A percentile compares a stretch with the other conserved stretches of the same genome.
Conservation (phyloP, 2,329 filamentous ascomycete genomes). For the Alternaria alternata region DNA sequence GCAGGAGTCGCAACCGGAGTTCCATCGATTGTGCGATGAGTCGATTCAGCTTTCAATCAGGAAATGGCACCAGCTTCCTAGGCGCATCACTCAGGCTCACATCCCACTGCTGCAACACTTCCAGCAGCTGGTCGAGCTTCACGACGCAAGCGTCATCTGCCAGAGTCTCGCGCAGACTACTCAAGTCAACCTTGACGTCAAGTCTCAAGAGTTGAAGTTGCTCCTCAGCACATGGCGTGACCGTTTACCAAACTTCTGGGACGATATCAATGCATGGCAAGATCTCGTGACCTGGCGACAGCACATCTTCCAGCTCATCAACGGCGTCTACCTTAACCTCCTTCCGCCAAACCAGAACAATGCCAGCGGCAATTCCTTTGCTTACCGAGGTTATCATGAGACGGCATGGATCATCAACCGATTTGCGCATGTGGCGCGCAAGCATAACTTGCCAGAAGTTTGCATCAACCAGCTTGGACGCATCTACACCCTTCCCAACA, state of each 20-base stretch:
- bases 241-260: slow-evolving; percentile 95
- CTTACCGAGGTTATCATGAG: slow-evolving; percentile 96
- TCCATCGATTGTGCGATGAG: slow-evolving; percentile 91
- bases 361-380: slow-evolving; percentile 88
- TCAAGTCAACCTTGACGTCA: slow-evolving; percentile 84
- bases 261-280: slow-evolving; percentile 99
- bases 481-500: slow-evolving; percentile 98
- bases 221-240: slow-evolving; percentile 95
- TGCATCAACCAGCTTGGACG: slow-evolving; percentile 97
- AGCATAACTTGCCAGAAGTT: slow-evolving; percentile 95
- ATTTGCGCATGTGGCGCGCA: slow-evolving; percentile 96
- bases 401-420: slow-evolving; percentile 99
- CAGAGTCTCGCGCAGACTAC: slow-evolving; percentile 87
- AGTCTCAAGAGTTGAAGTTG: slow-evolving; percentile 94
- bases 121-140: slow-evolving; percentile 95
- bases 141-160: slow-evolving; percentile 97
- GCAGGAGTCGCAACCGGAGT: slow-evolving; percentile 80
- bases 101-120: slow-evolving; percentile 96
- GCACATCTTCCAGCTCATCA: slow-evolving; percentile 98
- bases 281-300: slow-evolving; percentile 99
- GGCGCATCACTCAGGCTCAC: slow-evolving; percentile 91
- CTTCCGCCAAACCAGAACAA: slow-evolving; percentile 79
- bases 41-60: slow-evolving; percentile 96
- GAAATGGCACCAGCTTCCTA: slow-evolving; percentile 98
- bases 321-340: slow-evolving; percentile 87